Conservation (phyloP, 2,329 filamentous ascomycete species). For the Cercospora brassicicola region DNA sequence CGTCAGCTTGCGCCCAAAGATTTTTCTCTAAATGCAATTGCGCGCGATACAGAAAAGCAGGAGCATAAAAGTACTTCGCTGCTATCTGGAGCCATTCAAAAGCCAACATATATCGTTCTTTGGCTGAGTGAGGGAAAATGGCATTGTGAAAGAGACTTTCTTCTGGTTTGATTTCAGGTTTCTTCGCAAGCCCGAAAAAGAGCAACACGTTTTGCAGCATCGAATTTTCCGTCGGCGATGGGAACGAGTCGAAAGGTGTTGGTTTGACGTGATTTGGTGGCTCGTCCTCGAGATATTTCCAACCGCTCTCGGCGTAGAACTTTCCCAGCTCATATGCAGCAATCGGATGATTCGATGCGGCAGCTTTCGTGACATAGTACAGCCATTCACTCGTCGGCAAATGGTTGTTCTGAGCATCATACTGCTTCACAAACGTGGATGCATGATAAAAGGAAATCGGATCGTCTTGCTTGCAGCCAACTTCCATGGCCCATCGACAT, state of each 20-base stretch:
- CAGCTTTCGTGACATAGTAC: constrained; percentile 48
- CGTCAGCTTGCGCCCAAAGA: constrained; percentile 29
- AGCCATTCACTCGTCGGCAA: constrained; percentile 43
- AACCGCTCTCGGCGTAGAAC: constrained; percentile 42
- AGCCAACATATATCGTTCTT: constrained; percentile 30
- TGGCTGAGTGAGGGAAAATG: constrained; percentile 31
- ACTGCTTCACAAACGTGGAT: constrained; percentile 27
- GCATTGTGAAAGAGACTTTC: constrained; percentile 33
- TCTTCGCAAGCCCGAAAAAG: constrained; percentile 13
- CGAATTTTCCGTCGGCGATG: constrained; percentile 10
- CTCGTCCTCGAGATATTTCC: constrained; percentile 39
- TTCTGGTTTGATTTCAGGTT: constrained; percentile 12
- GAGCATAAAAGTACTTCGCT: constrained; percentile 27
- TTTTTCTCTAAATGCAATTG: constrained; percentile 29
- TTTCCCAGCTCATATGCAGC: constrained; percentile 42
- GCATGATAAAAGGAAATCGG: constrained; percentile 46
- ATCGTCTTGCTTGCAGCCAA: constrained; percentile 45
- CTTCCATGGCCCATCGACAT: constrained; percentile 38
- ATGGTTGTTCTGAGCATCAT: constrained; percentile 25
- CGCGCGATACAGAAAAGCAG: constrained; percentile 32
- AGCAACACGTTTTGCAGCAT: neutral
- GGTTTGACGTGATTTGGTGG: constrained; percentile 38
- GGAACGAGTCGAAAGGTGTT: constrained; percentile 38
- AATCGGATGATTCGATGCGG: constrained; percentile 42
- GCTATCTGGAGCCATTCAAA: constrained; percentile 34